A percentile compares a stretch with the other conserved stretches of the same genome.
phyloP scores from a whole-genome alignment of 331 rosid species.

The Phaseolus coccineus region DNA sequence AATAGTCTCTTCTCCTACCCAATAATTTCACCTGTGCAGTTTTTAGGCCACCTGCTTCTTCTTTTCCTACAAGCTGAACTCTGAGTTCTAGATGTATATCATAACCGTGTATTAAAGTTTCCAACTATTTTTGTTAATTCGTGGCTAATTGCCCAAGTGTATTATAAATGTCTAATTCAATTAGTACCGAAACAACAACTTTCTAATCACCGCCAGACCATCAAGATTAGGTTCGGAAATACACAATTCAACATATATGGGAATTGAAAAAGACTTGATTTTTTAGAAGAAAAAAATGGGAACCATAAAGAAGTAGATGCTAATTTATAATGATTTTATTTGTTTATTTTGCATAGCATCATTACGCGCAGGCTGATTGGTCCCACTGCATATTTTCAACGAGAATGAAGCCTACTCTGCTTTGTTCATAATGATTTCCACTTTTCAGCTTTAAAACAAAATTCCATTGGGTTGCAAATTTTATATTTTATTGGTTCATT shows the following conservation, averaged over 20 bases:
- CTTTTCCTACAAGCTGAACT: background rate
- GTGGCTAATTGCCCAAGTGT: too few relatives aligned
- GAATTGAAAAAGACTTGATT: slow-evolving; percentile 23
- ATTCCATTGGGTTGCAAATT: slow-evolving; percentile 15
- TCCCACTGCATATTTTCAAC: slow-evolving; percentile 50
- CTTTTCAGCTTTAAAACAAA: slow-evolving; percentile 40
- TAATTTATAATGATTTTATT: slow-evolving; percentile 39
- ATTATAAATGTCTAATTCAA: background rate
- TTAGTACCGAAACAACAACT: slow-evolving; percentile 23
- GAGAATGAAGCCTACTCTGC: slow-evolving; percentile 52
- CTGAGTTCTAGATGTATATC: too few relatives aligned
- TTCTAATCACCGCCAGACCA: slow-evolving; percentile 13
- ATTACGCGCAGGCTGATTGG: slow-evolving; percentile 44
- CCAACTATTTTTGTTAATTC: too few relatives aligned
- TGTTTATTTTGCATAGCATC: slow-evolving; percentile 21
- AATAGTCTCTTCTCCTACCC: slow-evolving; percentile 14
- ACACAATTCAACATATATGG: slow-evolving; percentile 8
- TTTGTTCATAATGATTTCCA: slow-evolving; percentile 45
- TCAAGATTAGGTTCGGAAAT: slow-evolving; percentile 2
- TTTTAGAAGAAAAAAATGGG: slow-evolving; percentile 51
- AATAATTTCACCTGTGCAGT: slow-evolving; percentile 1
- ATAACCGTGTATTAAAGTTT: too few relatives aligned
- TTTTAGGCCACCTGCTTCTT: background rate
- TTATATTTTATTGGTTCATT: background rate
- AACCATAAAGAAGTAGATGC: slow-evolving; percentile 56